Base-by-base conservation (phyloP, 1,139 yeast genomes). In the Taiozyma sp. region DNA sequence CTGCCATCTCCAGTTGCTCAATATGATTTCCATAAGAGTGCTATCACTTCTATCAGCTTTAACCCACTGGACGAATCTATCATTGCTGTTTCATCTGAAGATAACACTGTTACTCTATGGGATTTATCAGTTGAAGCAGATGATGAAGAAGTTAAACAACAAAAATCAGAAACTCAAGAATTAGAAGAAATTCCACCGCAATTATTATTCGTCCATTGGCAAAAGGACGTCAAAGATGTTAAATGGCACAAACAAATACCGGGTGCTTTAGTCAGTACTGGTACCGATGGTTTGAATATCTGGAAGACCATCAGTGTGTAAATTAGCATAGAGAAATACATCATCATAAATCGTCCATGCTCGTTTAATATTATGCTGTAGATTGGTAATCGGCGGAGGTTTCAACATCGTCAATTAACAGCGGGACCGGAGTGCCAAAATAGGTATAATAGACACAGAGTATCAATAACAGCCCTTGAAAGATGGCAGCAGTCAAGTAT, bases 161-260 rank as follows among this genome's bases (percentile, higher is more conserved):
- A 88, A 70, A 67, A 68, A 42, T 71, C 71, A 16, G 90, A 85
- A 64, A 74, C 80, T 39, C 83, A 84, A 62, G 97, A 89, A 60
- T 75, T 93, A 60, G 85, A 84, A 59, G 95, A 88, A 62, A 88
- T 93, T 58, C 99, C 99, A 37, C 95, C 98, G 28, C 99, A 93
- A 69, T 77, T 95, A 63, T 76, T 93, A 67, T 93, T 93, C 73
- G 96, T 93, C 47, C 99, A 93, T 68, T 93, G 98, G 98, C 99
- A 95, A 74, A 84, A 85, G 62, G 95, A 91, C 64, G 97, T 93
- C 50, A 93, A 93, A 74, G 99, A 93, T 68, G 97, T 91, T 43
- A 88, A 96, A 71, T 93, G 99, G 98, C 97, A 93, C 70, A 81
- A 75, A 64, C 99, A 95, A 72, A 88, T 95, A 56, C 99, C 99